phyloP scores from a whole-genome alignment of 305 asterid species.

The Solanum hybrid region DNA sequence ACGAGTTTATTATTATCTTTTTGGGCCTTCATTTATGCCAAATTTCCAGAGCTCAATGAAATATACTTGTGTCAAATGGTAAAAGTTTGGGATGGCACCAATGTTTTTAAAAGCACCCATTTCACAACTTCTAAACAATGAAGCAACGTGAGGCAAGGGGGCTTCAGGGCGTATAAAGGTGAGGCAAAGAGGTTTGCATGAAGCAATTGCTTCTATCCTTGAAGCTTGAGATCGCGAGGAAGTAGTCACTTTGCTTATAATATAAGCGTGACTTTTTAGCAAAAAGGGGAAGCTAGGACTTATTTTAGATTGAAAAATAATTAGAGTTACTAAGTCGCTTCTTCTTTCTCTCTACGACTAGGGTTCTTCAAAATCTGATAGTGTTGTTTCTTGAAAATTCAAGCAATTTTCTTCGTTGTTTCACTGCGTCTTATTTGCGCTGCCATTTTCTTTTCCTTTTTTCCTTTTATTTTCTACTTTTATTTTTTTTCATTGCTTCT shows the following conservation, averaged over 20 bases:
- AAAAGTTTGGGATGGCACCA: not conserved
- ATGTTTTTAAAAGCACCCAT: not conserved
- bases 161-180: not conserved
- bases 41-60: not conserved
- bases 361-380: not conserved
- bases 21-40: not conserved
- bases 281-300: not conserved
- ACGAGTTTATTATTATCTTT: not conserved
- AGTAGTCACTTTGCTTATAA: not conserved
- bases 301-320: not conserved
- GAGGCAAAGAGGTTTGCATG: not conserved
- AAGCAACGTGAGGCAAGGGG: not conserved
- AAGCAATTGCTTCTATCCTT: not conserved
- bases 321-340: not conserved
- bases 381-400: not conserved
- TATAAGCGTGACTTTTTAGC: not conserved
- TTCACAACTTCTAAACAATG: not conserved
- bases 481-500: not conserved
- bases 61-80: not conserved
- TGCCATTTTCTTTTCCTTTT: not conserved
- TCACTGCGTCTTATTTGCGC: not conserved
- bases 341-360: not conserved
- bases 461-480: not conserved
- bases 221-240: not conserved
- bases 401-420: not conserved